Base-by-base conservation (phyloP, 345 rosid species). In the Melaleuca quinquenervia region DNA sequence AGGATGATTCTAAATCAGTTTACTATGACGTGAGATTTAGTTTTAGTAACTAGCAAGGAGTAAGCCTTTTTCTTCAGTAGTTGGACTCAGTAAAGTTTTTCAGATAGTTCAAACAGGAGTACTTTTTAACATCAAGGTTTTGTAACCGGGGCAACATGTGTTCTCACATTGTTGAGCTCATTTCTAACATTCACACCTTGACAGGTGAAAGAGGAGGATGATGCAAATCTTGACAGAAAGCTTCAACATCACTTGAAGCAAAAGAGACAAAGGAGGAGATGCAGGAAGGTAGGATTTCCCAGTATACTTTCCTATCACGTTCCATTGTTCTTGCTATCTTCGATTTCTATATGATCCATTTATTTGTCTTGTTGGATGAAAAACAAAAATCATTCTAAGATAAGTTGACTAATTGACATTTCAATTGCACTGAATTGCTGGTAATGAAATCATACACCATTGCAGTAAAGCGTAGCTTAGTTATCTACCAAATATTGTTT, bases 151-250 rank as follows among this genome's bases (percentile, higher is more conserved):
- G 8, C 8, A 18, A 48, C 13, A 18, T 50, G 49, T 20, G 41
- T 45, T 8, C 60, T 54, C 84, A 51, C 24, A 48, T 54, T 55
- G 44, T 82, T 3, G 13, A 82, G 45, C 55, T 51, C 8, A 16
- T 80, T 84, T 49, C 50, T 60, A 51, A 24, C 70, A 15, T 74
- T 78, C 56, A 50, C 83, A 75, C 85, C 86, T 84, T 84, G 84
- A 88, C 94, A 98, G 99, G 98, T 98, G 83, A 96, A 95, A 86
- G 99, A 98, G 92, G 99, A 95, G 90, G 99, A 98, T 88, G 99
- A 98, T 89, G 94, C 92, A 89, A 93, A 90, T 87, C 87, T 91
- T 51, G 99, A 94, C 89, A 89, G 90, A 84, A 94, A 95, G 89
- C 96, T 95, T 92, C 99, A 96, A 83, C 90, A 87, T 91, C 95